A percentile compares a stretch with the other conserved stretches of the same genome.
These are phyloP conservation scores for Laguncularia racemosa DNA, from an alignment of 345 rosid species.

Conservation along the genomic window DNA sequence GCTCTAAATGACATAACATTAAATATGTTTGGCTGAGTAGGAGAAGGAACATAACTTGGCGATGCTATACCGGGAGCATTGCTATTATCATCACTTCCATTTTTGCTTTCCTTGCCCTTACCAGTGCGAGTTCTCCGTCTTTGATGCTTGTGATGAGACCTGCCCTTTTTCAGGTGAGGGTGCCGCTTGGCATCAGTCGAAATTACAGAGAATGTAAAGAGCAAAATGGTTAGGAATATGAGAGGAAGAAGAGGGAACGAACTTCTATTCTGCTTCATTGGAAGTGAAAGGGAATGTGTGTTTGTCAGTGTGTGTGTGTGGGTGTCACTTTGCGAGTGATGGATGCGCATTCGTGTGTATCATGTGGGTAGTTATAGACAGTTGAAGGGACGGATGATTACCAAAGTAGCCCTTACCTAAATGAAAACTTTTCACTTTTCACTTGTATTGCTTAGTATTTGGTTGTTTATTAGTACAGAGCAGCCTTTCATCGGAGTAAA, in stretches of 20 bases:
- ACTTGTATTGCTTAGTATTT: no score
- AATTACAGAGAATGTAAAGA: slow-evolving; percentile 15
- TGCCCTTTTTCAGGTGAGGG: slow-evolving; percentile 19
- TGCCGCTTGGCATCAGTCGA: slow-evolving; percentile 43
- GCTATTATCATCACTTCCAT: no score
- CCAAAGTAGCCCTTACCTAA: slow-evolving; percentile 7
- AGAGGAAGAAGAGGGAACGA: slow-evolving; percentile 8
- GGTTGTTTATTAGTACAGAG: no score
- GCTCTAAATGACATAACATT: slow-evolving; percentile 51
- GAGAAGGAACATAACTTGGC: slow-evolving; percentile 14
- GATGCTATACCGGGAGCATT: slow-evolving; percentile 15
- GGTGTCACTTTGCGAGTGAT: background rate
- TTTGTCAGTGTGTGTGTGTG: no score
- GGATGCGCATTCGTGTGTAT: background rate
- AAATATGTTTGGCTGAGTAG: slow-evolving; percentile 18
- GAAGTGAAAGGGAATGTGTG: no score
- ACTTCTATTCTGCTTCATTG: no score
- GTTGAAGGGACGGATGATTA: slow-evolving; percentile 17
- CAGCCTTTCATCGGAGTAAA: no score
- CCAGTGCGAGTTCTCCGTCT: slow-evolving; percentile 13
- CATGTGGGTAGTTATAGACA: slow-evolving; percentile 21
- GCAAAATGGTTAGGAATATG: slow-evolving; percentile 8
- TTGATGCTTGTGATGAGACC: slow-evolving; percentile 17
- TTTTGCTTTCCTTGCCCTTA: background rate
- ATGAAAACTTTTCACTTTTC: slow-evolving; percentile 3